Evolutionary conservation across 1,139 yeast genomes (phyloP).

Genomic region (Eremothecium gossypii): DNA sequence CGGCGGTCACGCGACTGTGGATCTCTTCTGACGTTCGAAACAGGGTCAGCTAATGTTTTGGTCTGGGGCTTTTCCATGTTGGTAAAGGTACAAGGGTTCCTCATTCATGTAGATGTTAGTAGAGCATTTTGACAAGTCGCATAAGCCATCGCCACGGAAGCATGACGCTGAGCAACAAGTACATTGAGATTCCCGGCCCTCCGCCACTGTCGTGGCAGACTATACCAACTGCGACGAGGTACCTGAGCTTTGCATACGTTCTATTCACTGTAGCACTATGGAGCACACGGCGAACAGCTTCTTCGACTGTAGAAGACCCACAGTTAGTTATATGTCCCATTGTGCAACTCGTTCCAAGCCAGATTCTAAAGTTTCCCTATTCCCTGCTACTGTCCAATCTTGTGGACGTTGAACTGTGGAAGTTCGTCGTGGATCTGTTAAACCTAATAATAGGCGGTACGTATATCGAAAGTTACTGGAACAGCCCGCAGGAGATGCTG

Average conservation of each 20-base stretch:
- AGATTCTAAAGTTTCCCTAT: slow-evolving; percentile 62
- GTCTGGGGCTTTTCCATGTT: too few relatives aligned
- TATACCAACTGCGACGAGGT: slow-evolving; percentile 37
- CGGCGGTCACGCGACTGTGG: too few relatives aligned
- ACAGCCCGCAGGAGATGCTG: slow-evolving; percentile 45
- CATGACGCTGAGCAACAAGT: slow-evolving; percentile 16
- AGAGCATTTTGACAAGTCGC: too few relatives aligned
- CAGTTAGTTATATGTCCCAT: slow-evolving; percentile 46
- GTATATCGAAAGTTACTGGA: slow-evolving; percentile 47
- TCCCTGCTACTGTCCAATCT: slow-evolving; percentile 63
- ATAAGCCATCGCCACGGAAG: too few relatives aligned
- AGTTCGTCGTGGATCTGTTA: slow-evolving; percentile 40
- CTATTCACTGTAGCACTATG: slow-evolving; percentile 29
- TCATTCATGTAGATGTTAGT: too few relatives aligned
- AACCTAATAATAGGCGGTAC: slow-evolving; percentile 47
- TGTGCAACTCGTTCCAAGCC: slow-evolving; percentile 61
- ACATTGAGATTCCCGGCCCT: slow-evolving; percentile 19
- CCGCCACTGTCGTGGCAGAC: slow-evolving; percentile 12
- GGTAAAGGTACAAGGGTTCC: too few relatives aligned
- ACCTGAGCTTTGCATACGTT: slow-evolving; percentile 28
- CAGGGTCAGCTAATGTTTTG: too few relatives aligned
- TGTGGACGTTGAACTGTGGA: slow-evolving; percentile 52
- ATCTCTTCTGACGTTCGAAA: too few relatives aligned
- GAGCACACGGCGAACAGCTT: slow-evolving; percentile 23
- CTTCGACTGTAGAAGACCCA: slow-evolving; percentile 23